Evolutionary conservation across 2,329 filamentous ascomycete genomes (phyloP).

Genomic region (Pseudogymnoascus verrucosus): DNA sequence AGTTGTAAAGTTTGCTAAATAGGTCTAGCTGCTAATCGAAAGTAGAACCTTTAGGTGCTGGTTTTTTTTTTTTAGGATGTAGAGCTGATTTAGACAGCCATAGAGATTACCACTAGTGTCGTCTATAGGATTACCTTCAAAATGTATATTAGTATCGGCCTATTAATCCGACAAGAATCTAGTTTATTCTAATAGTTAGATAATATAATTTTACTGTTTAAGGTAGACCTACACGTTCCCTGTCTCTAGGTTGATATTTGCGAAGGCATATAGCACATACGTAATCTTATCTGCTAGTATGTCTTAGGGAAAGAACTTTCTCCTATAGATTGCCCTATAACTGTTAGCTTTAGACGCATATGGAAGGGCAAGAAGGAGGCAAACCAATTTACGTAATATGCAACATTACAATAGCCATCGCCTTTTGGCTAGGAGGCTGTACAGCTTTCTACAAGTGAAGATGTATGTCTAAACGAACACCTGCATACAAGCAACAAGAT

Average conservation of each 20-base stretch:
- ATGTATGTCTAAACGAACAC: neutral
- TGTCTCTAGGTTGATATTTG: constrained; percentile 58
- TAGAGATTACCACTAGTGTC: constrained; percentile 62
- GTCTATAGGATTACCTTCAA: constrained; percentile 65
- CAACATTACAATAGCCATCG: constrained; percentile 5
- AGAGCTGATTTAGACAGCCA: constrained; percentile 71
- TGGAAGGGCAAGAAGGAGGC: neutral
- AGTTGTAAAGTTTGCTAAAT: constrained; percentile 63
- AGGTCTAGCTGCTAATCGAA: constrained; percentile 81
- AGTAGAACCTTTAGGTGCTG: constrained; percentile 70
- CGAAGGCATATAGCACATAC: constrained; percentile 72
- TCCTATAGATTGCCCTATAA: constrained; percentile 53
- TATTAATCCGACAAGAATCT: constrained; percentile 57
- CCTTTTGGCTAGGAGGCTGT: neutral
- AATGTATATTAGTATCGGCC: constrained; percentile 63
- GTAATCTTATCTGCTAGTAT: constrained; percentile 62
- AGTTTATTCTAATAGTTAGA: constrained; percentile 11
- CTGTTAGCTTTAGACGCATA: neutral
- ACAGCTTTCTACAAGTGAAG: neutral
- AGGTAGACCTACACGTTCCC: constrained; percentile 43
- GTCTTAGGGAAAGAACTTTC: constrained; percentile 62
- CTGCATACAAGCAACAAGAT: neutral
- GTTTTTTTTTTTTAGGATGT: constrained; percentile 64
- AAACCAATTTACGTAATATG: constrained; percentile 27
- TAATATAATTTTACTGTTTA: constrained; percentile 35